Evolutionary conservation across 352 stramenopile species (phyloP).

Genomic region (Phytophthora pisi): DNA sequence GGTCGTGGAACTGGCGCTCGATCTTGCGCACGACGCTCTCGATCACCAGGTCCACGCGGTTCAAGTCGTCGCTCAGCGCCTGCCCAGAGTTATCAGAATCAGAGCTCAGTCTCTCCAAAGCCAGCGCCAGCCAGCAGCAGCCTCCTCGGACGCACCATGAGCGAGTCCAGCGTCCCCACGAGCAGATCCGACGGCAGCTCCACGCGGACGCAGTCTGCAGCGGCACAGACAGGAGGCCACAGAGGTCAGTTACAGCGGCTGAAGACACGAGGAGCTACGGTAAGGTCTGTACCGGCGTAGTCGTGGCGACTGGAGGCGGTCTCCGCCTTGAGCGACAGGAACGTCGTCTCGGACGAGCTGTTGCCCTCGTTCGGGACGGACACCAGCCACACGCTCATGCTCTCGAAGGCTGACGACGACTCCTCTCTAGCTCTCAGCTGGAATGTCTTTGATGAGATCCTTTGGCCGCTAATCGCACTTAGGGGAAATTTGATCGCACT

Average conservation of each 20-base stretch:
- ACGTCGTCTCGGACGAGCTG: slow-evolving; percentile 82
- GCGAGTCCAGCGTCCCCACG: slow-evolving; percentile 97
- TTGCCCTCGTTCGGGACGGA: slow-evolving; percentile 86
- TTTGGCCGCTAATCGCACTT: slow-evolving; percentile 22
- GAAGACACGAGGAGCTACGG: background rate
- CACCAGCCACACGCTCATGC: slow-evolving; percentile 78
- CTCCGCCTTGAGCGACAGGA: slow-evolving; percentile 86
- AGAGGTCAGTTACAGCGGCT: background rate
- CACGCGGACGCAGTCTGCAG: slow-evolving; percentile 78
- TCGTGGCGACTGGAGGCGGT: slow-evolving; percentile 83
- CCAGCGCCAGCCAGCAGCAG: background rate
- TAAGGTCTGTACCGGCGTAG: slow-evolving; percentile 56
- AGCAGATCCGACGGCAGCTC: slow-evolving; percentile 94
- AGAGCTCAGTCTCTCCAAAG: background rate
- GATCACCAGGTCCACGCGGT: slow-evolving; percentile 94
- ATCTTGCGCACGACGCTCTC: slow-evolving; percentile 97
- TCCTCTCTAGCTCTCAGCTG: slow-evolving; percentile 12
- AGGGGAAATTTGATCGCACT: slow-evolving; percentile 1
- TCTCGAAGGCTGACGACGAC: too few relatives aligned
- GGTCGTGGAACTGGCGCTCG: slow-evolving; percentile 95
- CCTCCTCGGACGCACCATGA: slow-evolving; percentile 85
- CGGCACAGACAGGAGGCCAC: slow-evolving; percentile 3
- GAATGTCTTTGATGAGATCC: slow-evolving; percentile 31
- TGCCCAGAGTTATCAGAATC: slow-evolving; percentile 23
- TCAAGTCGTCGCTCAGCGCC: slow-evolving; percentile 93